Percentiles rank a stretch among this genome's conserved stretches.
Conservation (phyloP, 2,329 filamentous ascomycete species). For the Neospermospora avenae region DNA sequence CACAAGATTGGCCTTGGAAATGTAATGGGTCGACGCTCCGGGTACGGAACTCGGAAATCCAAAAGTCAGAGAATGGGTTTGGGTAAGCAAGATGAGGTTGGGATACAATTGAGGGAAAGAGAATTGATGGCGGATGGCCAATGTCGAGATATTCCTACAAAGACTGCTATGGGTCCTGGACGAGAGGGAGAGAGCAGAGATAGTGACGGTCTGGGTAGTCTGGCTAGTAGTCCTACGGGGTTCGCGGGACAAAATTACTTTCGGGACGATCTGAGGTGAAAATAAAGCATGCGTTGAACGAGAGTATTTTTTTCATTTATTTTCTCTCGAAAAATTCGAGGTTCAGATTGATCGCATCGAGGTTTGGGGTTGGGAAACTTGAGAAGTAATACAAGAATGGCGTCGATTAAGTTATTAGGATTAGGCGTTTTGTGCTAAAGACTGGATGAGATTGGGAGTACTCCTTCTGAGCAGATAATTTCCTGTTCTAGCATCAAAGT, state of each 20-base stretch:
- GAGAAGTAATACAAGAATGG: not conserved
- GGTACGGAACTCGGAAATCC: slow-evolving; percentile 32
- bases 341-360: no score
- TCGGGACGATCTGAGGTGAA: slow-evolving; percentile 19
- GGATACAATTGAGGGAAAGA: slow-evolving; percentile 26
- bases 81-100: slow-evolving; percentile 20
- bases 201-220: slow-evolving; percentile 25
- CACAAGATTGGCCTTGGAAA: slow-evolving; percentile 32
- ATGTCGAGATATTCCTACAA: slow-evolving; percentile 24
- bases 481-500: not conserved
- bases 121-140: slow-evolving; percentile 22
- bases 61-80: slow-evolving; percentile 30
- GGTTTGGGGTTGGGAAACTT: no score
- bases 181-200: slow-evolving; percentile 19
- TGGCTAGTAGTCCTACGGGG: slow-evolving; percentile 23
- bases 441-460: not conserved
- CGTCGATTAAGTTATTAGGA: not conserved
- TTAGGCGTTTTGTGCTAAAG: not conserved
- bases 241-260: slow-evolving; percentile 22
- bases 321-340: no score
- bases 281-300: slow-evolving; percentile 26
- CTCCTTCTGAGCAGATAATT: not conserved
- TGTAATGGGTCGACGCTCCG: slow-evolving; percentile 31
- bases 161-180: not conserved
- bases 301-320: no score